Percentiles rank a stretch among this genome's conserved stretches.
phyloP scores from a whole-genome alignment of 441 rosid species.

The Adansonia madagascariensis region DNA sequence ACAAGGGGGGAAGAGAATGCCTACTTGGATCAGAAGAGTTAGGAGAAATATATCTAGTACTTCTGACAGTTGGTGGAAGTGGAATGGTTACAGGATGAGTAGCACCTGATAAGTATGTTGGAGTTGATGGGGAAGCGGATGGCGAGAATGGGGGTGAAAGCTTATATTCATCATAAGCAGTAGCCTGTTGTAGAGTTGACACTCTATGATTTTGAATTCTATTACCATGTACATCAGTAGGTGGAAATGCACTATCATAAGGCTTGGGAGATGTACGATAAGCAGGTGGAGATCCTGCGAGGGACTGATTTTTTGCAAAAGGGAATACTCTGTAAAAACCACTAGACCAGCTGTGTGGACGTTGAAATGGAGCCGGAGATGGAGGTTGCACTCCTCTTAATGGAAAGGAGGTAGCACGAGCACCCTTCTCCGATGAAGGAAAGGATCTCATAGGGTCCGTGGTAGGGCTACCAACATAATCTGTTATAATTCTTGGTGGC shows the following conservation, averaged over 20 bases:
- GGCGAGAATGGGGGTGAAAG: conserved; percentile 90
- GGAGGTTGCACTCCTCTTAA: conserved; percentile 55
- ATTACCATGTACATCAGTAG: conserved; percentile 48
- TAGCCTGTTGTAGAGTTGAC: conserved; percentile 38
- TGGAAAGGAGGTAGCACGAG: conserved; percentile 60
- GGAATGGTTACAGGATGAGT: conserved; percentile 89
- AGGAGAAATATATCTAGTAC: conserved; percentile 60
- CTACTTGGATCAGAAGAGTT: conserved; percentile 80
- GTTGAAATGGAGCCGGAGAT: conserved; percentile 52
- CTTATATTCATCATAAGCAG: conserved; percentile 65
- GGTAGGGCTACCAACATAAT: conserved; percentile 87
- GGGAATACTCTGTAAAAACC: conserved; percentile 71
- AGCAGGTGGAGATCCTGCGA: conserved; percentile 60
- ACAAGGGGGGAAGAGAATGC: conserved; percentile 79
- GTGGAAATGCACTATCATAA: conserved; percentile 56
- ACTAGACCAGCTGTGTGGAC: conserved; percentile 93
- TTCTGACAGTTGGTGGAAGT: conserved; percentile 48
- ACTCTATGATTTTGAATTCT: conserved; percentile 48
- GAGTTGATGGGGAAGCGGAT: conserved; percentile 72
- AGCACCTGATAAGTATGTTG: conserved; percentile 46
- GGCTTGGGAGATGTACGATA: conserved; percentile 45
- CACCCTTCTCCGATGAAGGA: conserved; percentile 63
- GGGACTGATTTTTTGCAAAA: conserved; percentile 46
- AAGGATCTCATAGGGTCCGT: conserved; percentile 79
- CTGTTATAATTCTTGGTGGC: conserved; percentile 76